phyloP scores from a whole-genome alignment of 202 grass and related monocot species.

The Carex sylvatica region DNA sequence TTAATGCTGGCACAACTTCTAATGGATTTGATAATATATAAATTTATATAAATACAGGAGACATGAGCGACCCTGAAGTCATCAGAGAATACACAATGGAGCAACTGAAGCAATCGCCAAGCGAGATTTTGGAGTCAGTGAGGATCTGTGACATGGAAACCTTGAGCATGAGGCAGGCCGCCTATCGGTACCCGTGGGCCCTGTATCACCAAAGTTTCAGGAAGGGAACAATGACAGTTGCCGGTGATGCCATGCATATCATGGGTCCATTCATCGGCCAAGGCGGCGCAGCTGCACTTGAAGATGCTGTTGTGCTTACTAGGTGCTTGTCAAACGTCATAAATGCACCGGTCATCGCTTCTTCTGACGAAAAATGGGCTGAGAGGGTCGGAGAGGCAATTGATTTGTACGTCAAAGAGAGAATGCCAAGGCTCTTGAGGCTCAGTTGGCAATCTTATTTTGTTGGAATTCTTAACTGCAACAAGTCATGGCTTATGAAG shows the following conservation, averaged over 20 bases:
- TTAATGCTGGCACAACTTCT: neutral
- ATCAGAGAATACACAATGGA: conserved; percentile 24
- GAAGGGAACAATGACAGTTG: conserved; percentile 34
- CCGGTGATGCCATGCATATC: conserved; percentile 47
- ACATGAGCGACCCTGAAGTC: neutral
- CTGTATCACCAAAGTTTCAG: conserved; percentile 3
- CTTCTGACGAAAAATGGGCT: neutral
- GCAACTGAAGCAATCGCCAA: conserved; percentile 12
- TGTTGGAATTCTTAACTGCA: neutral
- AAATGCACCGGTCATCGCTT: neutral
- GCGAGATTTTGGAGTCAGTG: conserved; percentile 35
- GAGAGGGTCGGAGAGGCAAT: conserved; percentile 26
- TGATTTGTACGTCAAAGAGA: conserved; percentile 43
- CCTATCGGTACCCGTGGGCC: conserved; percentile 33
- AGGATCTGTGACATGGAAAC: conserved; percentile 25
- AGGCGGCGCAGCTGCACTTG: conserved; percentile 32
- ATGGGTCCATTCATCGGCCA: conserved; percentile 47
- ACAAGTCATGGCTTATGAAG: conserved; percentile 24
- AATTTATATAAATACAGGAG: neutral
- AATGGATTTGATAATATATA: neutral
- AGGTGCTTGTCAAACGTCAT: conserved; percentile 30
- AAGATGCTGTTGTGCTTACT: conserved; percentile 46
- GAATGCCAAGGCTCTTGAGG: conserved; percentile 36
- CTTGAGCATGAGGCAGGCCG: conserved; percentile 20
- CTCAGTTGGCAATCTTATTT: conserved; percentile 31